phyloP scores from a whole-genome alignment of 495 filamentous ascomycete species.

The Astrothelium macrocarpum region DNA sequence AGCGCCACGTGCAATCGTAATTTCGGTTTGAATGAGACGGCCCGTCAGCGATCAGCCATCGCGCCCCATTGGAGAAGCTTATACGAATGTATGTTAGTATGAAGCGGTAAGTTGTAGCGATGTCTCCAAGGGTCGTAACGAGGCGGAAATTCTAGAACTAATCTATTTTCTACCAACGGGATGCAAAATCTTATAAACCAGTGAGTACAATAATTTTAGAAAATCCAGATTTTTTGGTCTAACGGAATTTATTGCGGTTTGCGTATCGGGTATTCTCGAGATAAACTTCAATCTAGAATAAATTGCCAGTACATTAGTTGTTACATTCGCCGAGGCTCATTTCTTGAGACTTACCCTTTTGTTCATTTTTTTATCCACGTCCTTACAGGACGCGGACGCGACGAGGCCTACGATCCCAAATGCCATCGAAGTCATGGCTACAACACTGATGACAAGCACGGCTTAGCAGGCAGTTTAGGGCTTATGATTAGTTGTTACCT shows the following conservation, averaged over 20 bases:
- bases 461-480: neutral
- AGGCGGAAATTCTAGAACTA: neutral
- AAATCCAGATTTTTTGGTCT: no score
- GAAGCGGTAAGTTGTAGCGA: neutral
- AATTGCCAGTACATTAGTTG: neutral
- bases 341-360: neutral
- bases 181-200: no score
- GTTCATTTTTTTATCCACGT: slow-evolving; percentile 7
- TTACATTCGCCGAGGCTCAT: no score
- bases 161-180: no score
- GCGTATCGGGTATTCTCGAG: slow-evolving; percentile 1
- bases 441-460: neutral
- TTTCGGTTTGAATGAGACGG: neutral
- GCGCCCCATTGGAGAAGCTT: neutral
- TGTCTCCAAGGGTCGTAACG: neutral
- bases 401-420: slow-evolving; percentile 7
- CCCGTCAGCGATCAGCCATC: neutral
- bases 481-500: neutral
- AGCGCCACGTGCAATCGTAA: neutral
- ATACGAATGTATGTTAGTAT: neutral
- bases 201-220: no score
- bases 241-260: neutral
- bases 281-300: slow-evolving; percentile 1
- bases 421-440: slow-evolving; percentile 4
- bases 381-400: slow-evolving; percentile 1